phyloP scores from a whole-genome alignment of 805 yeast species.

The Hanseniaspora lachancei region DNA sequence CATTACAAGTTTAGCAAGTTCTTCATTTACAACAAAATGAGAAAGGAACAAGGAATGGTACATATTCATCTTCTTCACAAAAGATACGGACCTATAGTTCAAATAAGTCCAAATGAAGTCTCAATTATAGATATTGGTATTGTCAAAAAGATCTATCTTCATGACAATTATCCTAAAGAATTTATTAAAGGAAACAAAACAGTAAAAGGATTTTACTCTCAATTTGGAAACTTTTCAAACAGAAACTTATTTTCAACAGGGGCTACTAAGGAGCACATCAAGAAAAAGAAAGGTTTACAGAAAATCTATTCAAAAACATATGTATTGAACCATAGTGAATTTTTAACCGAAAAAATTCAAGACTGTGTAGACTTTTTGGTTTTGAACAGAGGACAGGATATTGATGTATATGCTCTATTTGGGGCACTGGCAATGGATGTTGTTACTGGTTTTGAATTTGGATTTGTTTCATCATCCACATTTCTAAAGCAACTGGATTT shows the following conservation, averaged over 20 bases:
- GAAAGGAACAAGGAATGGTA: slow-evolving; percentile 38
- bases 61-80: slow-evolving; percentile 29
- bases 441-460: slow-evolving; percentile 48
- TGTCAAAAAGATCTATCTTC: slow-evolving; percentile 43
- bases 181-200: background rate
- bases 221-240: slow-evolving; percentile 9
- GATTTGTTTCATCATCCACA: slow-evolving; percentile 35
- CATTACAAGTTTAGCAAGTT: slow-evolving; percentile 35
- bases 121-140: slow-evolving; percentile 41
- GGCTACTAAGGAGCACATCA: slow-evolving; percentile 36
- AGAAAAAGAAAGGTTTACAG: slow-evolving; percentile 30
- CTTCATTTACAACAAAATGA: slow-evolving; percentile 32
- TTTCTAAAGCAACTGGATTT: slow-evolving; percentile 27
- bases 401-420: slow-evolving; percentile 51
- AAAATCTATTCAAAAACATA: slow-evolving; percentile 35
- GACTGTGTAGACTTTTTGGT: slow-evolving; percentile 22
- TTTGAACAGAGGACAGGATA: slow-evolving; percentile 19
- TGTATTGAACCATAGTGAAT: slow-evolving; percentile 27
- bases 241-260: slow-evolving; percentile 47
- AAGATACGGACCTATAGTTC: slow-evolving; percentile 12
- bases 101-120: slow-evolving; percentile 30
- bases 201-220: slow-evolving; percentile 10
- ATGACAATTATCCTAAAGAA: slow-evolving; percentile 39
- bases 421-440: slow-evolving; percentile 64
- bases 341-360: slow-evolving; percentile 27